These are phyloP conservation scores for Mycena alexandri DNA, from an alignment of 768 basidiomycete species.

Conservation along the genomic window DNA sequence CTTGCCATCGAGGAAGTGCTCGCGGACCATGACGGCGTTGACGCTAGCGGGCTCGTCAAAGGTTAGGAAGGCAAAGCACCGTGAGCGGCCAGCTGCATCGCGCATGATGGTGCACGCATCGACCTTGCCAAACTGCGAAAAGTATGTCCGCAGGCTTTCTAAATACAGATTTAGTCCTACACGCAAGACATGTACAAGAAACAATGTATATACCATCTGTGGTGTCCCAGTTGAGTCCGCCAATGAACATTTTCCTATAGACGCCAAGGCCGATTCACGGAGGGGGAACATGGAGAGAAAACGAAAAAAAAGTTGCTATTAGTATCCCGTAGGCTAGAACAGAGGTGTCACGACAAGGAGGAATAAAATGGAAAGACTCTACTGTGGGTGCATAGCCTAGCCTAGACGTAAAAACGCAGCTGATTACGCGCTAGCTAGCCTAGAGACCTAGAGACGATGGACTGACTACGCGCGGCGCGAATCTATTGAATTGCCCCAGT, in stretches of 20 bases:
- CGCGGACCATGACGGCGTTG: constrained; percentile 94
- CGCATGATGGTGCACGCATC: constrained; percentile 99
- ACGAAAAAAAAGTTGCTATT: constrained; percentile 76
- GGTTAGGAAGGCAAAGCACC: constrained; percentile 98
- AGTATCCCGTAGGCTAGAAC: constrained; percentile 84
- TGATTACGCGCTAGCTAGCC: constrained; percentile 77
- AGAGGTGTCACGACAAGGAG: constrained; percentile 70
- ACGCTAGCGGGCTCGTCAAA: constrained; percentile 95
- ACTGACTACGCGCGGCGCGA: constrained; percentile 56
- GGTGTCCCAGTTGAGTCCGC: constrained; percentile 99
- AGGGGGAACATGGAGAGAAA: constrained; percentile 49
- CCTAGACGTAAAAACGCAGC: constrained; percentile 76
- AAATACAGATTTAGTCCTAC: constrained; percentile 59
- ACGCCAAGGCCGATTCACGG: constrained; percentile 45
- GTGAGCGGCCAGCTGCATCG: constrained; percentile 92
- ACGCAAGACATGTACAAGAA: constrained; percentile 52
- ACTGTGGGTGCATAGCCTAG: constrained; percentile 85
- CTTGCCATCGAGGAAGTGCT: constrained; percentile 97
- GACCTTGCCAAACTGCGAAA: constrained; percentile 96
- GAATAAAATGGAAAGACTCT: constrained; percentile 73
- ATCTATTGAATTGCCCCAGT: constrained; percentile 36
- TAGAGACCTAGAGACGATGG: constrained; percentile 56
- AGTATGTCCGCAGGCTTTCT: constrained; percentile 89
- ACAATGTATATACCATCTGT: constrained; percentile 87
- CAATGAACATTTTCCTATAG: constrained; percentile 99